A percentile compares a stretch with the other conserved stretches of the same genome.
Conservation (phyloP, 192 early-diverging fungal genomes). For the Coemansia sp. region DNA sequence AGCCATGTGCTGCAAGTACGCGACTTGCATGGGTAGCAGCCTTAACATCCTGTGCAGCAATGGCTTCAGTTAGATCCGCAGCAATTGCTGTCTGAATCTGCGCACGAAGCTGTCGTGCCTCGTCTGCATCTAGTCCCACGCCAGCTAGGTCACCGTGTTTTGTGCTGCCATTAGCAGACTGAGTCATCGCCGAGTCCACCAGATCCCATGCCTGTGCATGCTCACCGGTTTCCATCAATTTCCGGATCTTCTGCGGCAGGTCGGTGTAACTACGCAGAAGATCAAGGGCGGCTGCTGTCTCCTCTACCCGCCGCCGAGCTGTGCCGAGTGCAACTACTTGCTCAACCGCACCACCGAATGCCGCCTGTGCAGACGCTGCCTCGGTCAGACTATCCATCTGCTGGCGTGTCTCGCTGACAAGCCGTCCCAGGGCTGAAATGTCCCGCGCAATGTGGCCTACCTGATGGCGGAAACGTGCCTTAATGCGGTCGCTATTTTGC, state of each 20-base stretch:
- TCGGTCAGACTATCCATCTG: slow-evolving; percentile 14
- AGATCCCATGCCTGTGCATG: slow-evolving; percentile 36
- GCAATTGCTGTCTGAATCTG: slow-evolving; percentile 16
- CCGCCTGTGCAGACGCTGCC: slow-evolving; percentile 18
- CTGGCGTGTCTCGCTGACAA: slow-evolving; percentile 30
- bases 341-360: slow-evolving; percentile 21
- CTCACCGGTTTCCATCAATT: slow-evolving; percentile 27
- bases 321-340: slow-evolving; percentile 27
- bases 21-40: slow-evolving; percentile 4
- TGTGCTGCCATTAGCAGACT: not conserved
- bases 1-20: slow-evolving; percentile 23
- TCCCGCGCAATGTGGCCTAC: slow-evolving; percentile 40
- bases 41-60: slow-evolving; percentile 14
- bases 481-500: slow-evolving; percentile 47
- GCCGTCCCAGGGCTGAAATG: slow-evolving; percentile 26
- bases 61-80: slow-evolving; percentile 9
- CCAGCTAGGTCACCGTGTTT: not conserved
- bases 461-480: slow-evolving; percentile 49
- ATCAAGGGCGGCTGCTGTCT: slow-evolving; percentile 28
- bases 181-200: slow-evolving; percentile 1
- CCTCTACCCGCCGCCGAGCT: slow-evolving; percentile 19
- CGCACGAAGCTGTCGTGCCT: slow-evolving; percentile 1
- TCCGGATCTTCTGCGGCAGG: slow-evolving; percentile 32
- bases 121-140: slow-evolving; percentile 4
- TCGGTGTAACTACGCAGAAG: slow-evolving; percentile 34